Evolutionary conservation across 2,329 filamentous ascomycete genomes (phyloP).

Genomic region (Hymenoscyphus albidus): DNA sequence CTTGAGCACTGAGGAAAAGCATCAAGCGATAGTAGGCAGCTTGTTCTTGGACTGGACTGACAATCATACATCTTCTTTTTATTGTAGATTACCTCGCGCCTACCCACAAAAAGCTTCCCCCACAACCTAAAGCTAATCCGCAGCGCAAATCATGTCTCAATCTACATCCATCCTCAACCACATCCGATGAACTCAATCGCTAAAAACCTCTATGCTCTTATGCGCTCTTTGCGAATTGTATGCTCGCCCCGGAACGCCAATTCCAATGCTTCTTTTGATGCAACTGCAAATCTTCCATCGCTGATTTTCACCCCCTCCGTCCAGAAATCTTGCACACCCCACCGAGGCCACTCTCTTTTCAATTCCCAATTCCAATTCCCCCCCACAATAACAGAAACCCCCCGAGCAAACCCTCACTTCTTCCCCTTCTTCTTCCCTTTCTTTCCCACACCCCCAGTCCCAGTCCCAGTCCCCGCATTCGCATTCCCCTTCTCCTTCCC

Average conservation of each 20-base stretch:
- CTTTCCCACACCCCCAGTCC: slow-evolving; percentile 37
- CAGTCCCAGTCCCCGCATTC: neutral
- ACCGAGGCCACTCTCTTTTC: neutral
- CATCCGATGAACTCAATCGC: neutral
- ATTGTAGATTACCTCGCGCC: no score
- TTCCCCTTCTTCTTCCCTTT: slow-evolving; percentile 72
- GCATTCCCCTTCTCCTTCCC: slow-evolving; percentile 6
- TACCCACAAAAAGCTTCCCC: no score
- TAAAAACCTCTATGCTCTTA: neutral
- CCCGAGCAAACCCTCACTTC: slow-evolving; percentile 45
- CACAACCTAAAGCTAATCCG: no score
- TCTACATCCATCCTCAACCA: neutral
- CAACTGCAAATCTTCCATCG: neutral
- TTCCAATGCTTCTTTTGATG: neutral
- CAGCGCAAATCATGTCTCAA: neutral
- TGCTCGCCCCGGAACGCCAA: slow-evolving; percentile 5
- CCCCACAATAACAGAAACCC: neutral
- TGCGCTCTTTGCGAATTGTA: neutral
- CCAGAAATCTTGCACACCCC: slow-evolving; percentile 14
- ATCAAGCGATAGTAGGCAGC: no score
- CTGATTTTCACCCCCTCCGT: slow-evolving; percentile 7
- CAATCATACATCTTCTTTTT: no score
- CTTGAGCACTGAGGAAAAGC: no score
- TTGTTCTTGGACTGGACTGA: no score
- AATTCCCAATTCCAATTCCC: neutral